Conservation (phyloP, 495 filamentous ascomycete genomes). For the Hypoxylon fragiforme region DNA sequence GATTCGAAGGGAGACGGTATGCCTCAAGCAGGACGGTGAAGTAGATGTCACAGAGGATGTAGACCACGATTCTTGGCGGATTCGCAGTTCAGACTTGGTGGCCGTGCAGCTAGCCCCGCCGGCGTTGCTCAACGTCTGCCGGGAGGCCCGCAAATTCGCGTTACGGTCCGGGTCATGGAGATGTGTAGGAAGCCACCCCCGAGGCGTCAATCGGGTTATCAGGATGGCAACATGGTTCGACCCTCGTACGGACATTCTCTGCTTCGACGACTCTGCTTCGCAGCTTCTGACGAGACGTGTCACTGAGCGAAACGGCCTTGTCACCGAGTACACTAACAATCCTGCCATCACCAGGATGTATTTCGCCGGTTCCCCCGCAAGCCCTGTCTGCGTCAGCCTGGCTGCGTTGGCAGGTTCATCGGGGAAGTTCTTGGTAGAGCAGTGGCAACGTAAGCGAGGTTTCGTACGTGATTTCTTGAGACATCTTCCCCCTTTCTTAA, state of each 20-base stretch:
- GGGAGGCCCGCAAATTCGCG: conserved; percentile 20
- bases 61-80: conserved; percentile 24
- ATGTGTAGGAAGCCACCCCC: conserved; percentile 25
- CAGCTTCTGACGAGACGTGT: neutral
- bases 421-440: conserved; percentile 25
- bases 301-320: conserved; percentile 17
- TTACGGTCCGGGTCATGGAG: conserved; percentile 20
- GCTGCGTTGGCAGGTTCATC: conserved; percentile 10
- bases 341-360: conserved; percentile 24
- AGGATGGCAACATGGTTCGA: conserved; percentile 27
- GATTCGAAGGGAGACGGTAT: conserved; percentile 23
- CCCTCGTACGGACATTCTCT: conserved; percentile 24
- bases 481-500: neutral
- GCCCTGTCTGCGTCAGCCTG: conserved; percentile 25
- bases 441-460: conserved; percentile 27
- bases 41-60: conserved; percentile 11
- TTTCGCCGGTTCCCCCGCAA: conserved; percentile 24
- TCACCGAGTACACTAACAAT: conserved; percentile 11
- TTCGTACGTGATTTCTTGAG: conserved; percentile 3
- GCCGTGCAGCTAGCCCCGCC: conserved; percentile 26
- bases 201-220: conserved; percentile 5
- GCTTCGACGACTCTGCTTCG: conserved; percentile 26
- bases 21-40: conserved; percentile 16
- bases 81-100: conserved; percentile 19
- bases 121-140: conserved; percentile 19